Base-by-base conservation (phyloP, 1,139 yeast species). In the Hanseniaspora gamundiae region DNA sequence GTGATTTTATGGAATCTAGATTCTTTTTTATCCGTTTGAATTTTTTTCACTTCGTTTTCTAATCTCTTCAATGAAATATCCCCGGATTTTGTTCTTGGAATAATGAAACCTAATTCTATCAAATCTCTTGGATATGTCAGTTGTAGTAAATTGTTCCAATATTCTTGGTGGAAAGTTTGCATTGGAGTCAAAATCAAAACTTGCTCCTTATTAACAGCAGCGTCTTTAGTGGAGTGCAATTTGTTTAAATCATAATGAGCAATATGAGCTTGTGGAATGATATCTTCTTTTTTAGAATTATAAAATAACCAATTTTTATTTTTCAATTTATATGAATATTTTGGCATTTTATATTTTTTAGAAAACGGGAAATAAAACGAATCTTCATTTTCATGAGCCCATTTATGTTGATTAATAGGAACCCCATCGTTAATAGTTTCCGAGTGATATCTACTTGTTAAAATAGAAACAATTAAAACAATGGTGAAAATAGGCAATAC, bases 101-200 rank as follows among this genome's bases (percentile, higher is more conserved):
- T 73, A 43, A 91, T 88, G 59, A 91, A 88, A 0, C 97, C 98
- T 46, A 91, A 70, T 52, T 88, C 94, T 42, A 88, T 71, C 52
- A 85, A 72, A 40, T 76, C 78, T 61, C 91, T 85, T 47, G 95
- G 97, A 61, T 91, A 91, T 16, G 78, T 68, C 55, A 91, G 67
- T 51, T 71, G 70, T 50, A 81, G 64, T 50, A 91, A 64, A 60
- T 91, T 91, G 36, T 75, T 74, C 97, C 97, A 91, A 67, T 87
- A 91, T 53, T 76, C 81, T 20, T 79, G 78, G 59, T 82, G 77
- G 59, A 91, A 91, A 51, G 78, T 74, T 41, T 94, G 81, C 76
- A 91, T 78, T 38, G 98, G 98, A 2, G 96, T 78, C 62, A 84
- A 73, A 51, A 83, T 76, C 59, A 91, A 70, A 29, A 91, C 85